Conservation (phyloP, 257 asterid species). For the Scutellaria baicalensis region DNA sequence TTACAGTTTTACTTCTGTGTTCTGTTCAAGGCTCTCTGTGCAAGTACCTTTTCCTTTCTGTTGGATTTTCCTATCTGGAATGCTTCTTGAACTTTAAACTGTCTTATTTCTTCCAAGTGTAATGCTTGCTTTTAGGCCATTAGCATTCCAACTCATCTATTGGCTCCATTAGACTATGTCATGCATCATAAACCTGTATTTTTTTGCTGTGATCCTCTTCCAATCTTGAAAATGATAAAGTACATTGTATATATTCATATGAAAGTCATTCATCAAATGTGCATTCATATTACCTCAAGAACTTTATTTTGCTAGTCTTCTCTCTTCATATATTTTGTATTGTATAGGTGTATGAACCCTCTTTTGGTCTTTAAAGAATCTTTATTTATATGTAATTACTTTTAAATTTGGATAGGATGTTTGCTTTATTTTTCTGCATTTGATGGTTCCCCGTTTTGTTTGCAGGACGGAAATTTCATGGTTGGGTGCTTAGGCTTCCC, state of each 20-base stretch:
- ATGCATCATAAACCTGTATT: neutral
- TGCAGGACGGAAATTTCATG: constrained; percentile 99
- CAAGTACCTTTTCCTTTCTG: neutral
- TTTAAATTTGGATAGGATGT: neutral
- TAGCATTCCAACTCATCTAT: neutral
- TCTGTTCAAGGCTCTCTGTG: neutral
- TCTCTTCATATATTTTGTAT: neutral
- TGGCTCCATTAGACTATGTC: neutral
- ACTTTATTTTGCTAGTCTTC: neutral
- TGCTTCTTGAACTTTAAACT: constrained; percentile 1
- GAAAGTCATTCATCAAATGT: neutral
- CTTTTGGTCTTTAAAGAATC: constrained; percentile 6
- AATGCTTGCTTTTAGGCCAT: constrained; percentile 6
- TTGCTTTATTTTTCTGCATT: neutral
- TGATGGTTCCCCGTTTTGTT: constrained; percentile 14
- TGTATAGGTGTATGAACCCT: neutral
- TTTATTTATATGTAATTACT: constrained; percentile 1
- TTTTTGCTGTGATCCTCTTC: neutral
- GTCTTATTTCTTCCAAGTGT: neutral
- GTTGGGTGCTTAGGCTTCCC: constrained; percentile 98
- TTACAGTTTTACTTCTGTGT: too few species aligned
- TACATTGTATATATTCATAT: neutral
- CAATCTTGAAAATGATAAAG: neutral
- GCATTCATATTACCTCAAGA: constrained; percentile 3
- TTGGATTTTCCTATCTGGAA: neutral